These are phyloP conservation scores for Leishmania martiniquensis DNA, from an alignment of 208 protist species.

Conservation along the genomic window DNA sequence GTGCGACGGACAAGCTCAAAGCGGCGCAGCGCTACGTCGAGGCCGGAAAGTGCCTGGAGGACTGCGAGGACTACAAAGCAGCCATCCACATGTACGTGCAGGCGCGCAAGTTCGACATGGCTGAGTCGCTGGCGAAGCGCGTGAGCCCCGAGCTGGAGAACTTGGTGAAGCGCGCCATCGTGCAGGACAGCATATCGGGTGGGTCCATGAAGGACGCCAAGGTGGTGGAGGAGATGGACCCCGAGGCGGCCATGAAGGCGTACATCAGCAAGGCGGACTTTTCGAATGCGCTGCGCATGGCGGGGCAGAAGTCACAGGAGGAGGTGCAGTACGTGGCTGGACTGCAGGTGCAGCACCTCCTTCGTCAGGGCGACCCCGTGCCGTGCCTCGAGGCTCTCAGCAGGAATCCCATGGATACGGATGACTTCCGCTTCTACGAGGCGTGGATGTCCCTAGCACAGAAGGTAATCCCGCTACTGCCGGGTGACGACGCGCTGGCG, in stretches of 20 bases:
- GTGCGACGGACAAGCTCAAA: conserved; percentile 77
- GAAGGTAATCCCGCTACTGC: conserved; percentile 53
- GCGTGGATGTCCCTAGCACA: conserved; percentile 77
- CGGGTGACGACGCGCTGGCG: conserved; percentile 25
- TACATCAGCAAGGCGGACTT: conserved; percentile 88
- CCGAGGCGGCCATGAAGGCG: conserved; percentile 87
- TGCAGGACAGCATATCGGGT: conserved; percentile 87
- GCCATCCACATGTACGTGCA: conserved; percentile 96
- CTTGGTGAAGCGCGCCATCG: conserved; percentile 89
- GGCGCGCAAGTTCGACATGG: conserved; percentile 93
- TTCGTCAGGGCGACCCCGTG: conserved; percentile 56
- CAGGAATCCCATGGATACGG: conserved; percentile 62
- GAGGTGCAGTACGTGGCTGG: conserved; percentile 75
- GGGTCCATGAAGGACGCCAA: conserved; percentile 77
- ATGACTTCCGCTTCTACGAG: conserved; percentile 93
- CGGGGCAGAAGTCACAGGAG: conserved; percentile 61
- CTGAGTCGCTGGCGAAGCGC: conserved; percentile 82
- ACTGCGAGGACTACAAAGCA: conserved; percentile 92
- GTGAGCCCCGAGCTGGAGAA: conserved; percentile 88
- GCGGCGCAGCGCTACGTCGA: conserved; percentile 84
- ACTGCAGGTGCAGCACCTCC: conserved; percentile 78
- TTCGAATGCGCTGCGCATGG: conserved; percentile 82
- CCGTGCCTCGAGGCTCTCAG: conserved; percentile 69
- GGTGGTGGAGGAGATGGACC: conserved; percentile 91
- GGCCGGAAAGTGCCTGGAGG: conserved; percentile 88